Percentiles rank a stretch among this genome's conserved stretches.
Conservation (phyloP, 768 basidiomycete genomes). For the Rhodotorula taiwanensis region DNA sequence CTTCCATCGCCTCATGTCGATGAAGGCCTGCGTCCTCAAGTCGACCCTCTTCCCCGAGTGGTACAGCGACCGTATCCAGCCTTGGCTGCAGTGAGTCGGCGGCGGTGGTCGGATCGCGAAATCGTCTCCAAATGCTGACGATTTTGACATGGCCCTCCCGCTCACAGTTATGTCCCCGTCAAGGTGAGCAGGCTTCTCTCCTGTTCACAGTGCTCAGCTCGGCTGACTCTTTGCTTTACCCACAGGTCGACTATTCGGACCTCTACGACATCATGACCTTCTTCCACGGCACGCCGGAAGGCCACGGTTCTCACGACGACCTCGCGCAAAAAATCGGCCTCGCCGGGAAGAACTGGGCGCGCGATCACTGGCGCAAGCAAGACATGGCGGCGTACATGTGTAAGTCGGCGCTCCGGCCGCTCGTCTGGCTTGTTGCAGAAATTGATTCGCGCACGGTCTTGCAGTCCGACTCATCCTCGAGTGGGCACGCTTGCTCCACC, state of each 20-base stretch:
- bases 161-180: neutral
- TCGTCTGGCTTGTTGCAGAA: too few relatives aligned
- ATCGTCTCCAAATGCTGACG: neutral
- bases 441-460: neutral
- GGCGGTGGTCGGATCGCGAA: too few relatives aligned
- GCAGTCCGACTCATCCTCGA: constrained; percentile 38
- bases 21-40: constrained; percentile 79
- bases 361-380: constrained; percentile 36
- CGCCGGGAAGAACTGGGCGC: constrained; percentile 47
- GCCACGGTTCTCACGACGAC: constrained; percentile 57
- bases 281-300: constrained; percentile 59
- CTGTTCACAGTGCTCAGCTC: neutral
- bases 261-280: constrained; percentile 64
- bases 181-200: neutral
- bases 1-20: constrained; percentile 64
- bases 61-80: constrained; percentile 82
- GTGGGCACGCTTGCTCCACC: constrained; percentile 38
- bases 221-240: neutral
- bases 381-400: constrained; percentile 39
- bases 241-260: constrained; percentile 39
- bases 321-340: constrained; percentile 55
- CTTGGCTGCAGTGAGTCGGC: constrained; percentile 55
- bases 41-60: constrained; percentile 85
- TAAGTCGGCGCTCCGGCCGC: constrained; percentile 2
- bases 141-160: neutral